These are phyloP conservation scores for Populus tomentosa DNA, from an alignment of 441 rosid species.

Conservation along the genomic window DNA sequence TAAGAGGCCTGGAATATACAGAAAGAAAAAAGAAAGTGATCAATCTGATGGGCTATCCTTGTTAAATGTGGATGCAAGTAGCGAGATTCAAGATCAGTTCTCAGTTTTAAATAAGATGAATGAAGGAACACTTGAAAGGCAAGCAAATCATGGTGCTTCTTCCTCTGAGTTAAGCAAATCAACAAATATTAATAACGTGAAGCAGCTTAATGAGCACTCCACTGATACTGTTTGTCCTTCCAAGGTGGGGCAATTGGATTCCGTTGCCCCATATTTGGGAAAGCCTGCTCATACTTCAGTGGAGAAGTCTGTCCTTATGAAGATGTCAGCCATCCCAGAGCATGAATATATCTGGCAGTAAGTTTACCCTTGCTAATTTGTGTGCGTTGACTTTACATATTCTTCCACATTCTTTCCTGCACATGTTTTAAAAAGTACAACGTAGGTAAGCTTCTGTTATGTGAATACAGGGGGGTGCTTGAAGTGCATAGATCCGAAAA, in stretches of 20 bases:
- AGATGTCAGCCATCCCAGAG: slow-evolving; percentile 65
- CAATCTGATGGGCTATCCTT: slow-evolving; percentile 45
- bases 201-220: slow-evolving; percentile 33
- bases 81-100: slow-evolving; percentile 47
- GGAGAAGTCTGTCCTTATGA: slow-evolving; percentile 25
- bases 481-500: slow-evolving; percentile 60
- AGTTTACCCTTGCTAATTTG: slow-evolving; percentile 28
- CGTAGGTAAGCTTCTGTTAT: slow-evolving; percentile 15
- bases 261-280: slow-evolving; percentile 30
- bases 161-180: slow-evolving; percentile 36
- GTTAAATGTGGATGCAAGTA: slow-evolving; percentile 33
- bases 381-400: slow-evolving; percentile 4
- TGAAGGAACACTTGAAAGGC: slow-evolving; percentile 50
- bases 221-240: slow-evolving; percentile 28
- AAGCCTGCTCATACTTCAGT: slow-evolving; percentile 28
- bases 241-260: slow-evolving; percentile 31
- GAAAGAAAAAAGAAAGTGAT: slow-evolving; percentile 54
- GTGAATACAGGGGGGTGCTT: slow-evolving; percentile 62
- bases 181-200: slow-evolving; percentile 30
- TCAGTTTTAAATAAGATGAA: slow-evolving; percentile 36
- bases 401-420: not conserved
- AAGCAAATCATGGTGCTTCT: slow-evolving; percentile 26
- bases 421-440: slow-evolving; percentile 12
- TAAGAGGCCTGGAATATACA: slow-evolving; percentile 64
- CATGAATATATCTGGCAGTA: slow-evolving; percentile 94